phyloP scores from a whole-genome alignment of 192 early-diverging fungal species.

The Haplosporangium gracile region DNA sequence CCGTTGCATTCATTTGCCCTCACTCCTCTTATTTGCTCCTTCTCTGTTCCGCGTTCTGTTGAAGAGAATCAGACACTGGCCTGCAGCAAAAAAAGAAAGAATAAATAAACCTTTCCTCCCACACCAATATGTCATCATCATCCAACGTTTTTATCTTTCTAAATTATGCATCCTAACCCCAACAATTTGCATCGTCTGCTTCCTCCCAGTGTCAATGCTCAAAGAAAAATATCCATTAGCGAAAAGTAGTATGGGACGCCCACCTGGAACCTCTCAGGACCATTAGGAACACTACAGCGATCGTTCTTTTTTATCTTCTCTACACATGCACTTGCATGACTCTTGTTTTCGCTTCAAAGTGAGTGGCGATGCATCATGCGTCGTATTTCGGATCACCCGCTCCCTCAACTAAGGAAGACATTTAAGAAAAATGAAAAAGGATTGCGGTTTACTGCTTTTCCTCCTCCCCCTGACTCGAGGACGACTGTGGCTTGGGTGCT shows the following conservation, averaged over 20 bases:
- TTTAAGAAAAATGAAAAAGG: too few relatives aligned
- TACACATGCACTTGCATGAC: too few relatives aligned
- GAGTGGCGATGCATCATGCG: too few relatives aligned
- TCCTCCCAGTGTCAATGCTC: not conserved
- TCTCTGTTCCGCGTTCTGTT: not conserved
- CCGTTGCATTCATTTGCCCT: not conserved
- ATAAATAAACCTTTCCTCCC: not conserved
- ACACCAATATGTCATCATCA: not conserved
- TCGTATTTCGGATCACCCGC: too few relatives aligned
- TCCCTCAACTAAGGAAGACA: too few relatives aligned
- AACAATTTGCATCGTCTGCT: not conserved
- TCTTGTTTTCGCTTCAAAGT: too few relatives aligned
- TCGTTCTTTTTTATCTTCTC: not conserved
- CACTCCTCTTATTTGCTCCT: too few relatives aligned
- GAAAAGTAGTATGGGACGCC: not conserved
- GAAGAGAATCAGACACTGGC: conserved; percentile 23
- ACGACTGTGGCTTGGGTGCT: too few relatives aligned
- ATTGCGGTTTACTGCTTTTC: too few relatives aligned
- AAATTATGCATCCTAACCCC: not conserved
- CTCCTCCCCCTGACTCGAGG: too few relatives aligned
- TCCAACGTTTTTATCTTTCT: not conserved
- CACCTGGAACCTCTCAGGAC: conserved; percentile 1
- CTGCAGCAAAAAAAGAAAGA: not conserved
- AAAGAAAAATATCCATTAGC: not conserved
- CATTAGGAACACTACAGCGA: not conserved